Evolutionary conservation across 129 eudicot species (phyloP), one percentile per base, ranked within the genome.

Genomic region (Pittosporum tobira): DNA sequence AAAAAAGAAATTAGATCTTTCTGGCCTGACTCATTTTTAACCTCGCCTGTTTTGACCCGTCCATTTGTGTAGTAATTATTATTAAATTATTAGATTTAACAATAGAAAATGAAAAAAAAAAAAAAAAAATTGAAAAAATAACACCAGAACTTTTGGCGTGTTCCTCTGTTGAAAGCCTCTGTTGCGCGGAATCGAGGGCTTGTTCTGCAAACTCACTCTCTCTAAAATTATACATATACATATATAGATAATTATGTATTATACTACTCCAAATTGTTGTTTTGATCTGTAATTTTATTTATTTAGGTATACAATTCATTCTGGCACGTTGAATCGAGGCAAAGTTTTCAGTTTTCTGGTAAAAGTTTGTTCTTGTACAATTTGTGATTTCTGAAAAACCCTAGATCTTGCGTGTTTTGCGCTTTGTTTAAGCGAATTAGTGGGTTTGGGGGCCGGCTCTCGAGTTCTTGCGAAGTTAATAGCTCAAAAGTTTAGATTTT

Each of bases 101-200:
- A 63, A 29, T 18, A 28, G 2, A 56, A 5, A 29, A 10, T 18
- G 47, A 47, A 25, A 38, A 24, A 5, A 59, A 14, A 6, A 5
- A 34, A 11, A 11, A 11, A 11, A 5, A 6, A 58, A 34, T 21
- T 19, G 12, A 16, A 25, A 59, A 23, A 12, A 20, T 23, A 23
- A 26, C 19, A 23, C 48, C 25, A 58, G 21, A 48, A 38, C 49
- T 47, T 25, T 8, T 2, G 57, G 57, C 48, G 58, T 62, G 71
- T n/a, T n/a, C n/a, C n/a, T n/a, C 69, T 64, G 78, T 75, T 79
- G 76, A 66, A 71, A 67, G n/a, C 70, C 68, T 75, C 60, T 45
- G 28, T 52, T 74, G 72, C 64, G 73, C 85, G 75, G 68, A 67
- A 71, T 68, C 64, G 58, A 75, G 75, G 81, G 73, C 49, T 77